Evolutionary conservation across 2,329 filamentous ascomycete species (phyloP), one percentile per base, ranked within the genome.

Genomic region (Coniella lustricola): DNA sequence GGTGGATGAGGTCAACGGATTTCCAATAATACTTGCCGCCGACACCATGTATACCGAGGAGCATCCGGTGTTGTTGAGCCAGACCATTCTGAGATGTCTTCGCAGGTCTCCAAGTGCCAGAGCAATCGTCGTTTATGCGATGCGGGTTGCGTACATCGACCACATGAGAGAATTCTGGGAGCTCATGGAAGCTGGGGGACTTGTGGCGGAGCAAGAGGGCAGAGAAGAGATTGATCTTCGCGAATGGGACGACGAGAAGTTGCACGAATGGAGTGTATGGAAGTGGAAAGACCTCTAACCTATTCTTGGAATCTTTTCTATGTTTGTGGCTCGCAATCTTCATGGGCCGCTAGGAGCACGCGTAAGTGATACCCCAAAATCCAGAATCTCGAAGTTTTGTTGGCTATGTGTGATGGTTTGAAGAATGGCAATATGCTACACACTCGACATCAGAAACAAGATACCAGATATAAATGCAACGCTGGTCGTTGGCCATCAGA

Each of bases 31-130:
- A 22, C 21, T 52, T 12, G 44, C 50, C 1, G 50, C 50, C 8
- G 50, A 52, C n/a, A 52, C 50, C 7, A 40, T 52, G 50, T 52
- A 52, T 17, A 52, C 50, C 4, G 50, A 52, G 8, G 50, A 50
- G 3, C 50, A 52, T 7, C 50, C 50, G 20, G 31, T 22, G 8
- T 17, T 52, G 22, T 29, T 52, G 18, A 52, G 50, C 21, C 44
- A 50, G 44, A 47, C 48, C 13, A 50, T 52, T 16, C 29, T 50
- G 18, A 46, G 45, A 18, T 52, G 50, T 20, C 14, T 52, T 3
- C 47, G 50, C 13, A 33, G 36, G 29, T 47, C 50, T 3, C 18
- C 36, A 7, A 10, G 35, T 13, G 39, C 50, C 5, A 42, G 35
- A 1, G 50, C 50, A 3, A 33, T 52, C 4, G 50, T 52, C 39